These are phyloP conservation scores for Ceratocystis variospora DNA, from an alignment of 2,329 filamentous ascomycete genomes.

Conservation along the genomic window DNA sequence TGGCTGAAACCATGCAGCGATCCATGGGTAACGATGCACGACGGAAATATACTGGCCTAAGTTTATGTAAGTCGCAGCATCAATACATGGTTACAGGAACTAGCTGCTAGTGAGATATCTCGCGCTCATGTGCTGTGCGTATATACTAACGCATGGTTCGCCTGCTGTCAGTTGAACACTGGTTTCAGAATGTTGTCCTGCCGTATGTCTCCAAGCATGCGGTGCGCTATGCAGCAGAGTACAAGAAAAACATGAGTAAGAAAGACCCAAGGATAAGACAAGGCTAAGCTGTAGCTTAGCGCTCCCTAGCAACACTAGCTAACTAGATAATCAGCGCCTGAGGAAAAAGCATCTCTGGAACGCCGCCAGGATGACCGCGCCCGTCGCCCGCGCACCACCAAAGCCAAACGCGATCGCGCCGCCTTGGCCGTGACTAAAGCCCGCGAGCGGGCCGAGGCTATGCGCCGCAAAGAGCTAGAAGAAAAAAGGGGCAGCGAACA, in stretches of 20 bases:
- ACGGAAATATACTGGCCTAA: conserved; percentile 29
- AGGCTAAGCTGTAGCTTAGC: neutral
- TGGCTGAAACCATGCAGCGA: conserved; percentile 29
- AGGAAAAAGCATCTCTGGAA: conserved; percentile 17
- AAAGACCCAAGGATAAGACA: neutral
- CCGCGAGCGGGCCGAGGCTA: conserved; percentile 13
- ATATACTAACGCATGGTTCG: neutral
- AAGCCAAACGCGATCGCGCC: conserved; percentile 18
- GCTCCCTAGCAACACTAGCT: neutral
- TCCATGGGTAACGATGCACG: conserved; percentile 27
- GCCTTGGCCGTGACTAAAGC: conserved; percentile 16
- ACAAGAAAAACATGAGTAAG: conserved; percentile 19
- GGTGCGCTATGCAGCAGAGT: conserved; percentile 14
- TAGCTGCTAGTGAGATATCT: neutral
- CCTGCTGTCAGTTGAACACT: conserved; percentile 16
- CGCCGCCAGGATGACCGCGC: conserved; percentile 18
- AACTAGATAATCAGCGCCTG: conserved; percentile 11
- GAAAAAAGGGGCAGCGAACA: neutral
- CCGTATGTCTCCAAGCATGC: conserved; percentile 19
- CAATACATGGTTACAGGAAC: neutral
- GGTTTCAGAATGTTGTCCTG: conserved; percentile 19
- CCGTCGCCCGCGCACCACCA: conserved; percentile 18
- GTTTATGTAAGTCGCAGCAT: conserved; percentile 28
- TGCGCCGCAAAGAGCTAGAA: conserved; percentile 6
- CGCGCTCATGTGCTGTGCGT: too few species aligned